Percentiles rank a stretch among this genome's conserved stretches.
These are phyloP conservation scores for Zygosaccharomyces kombuchaensis DNA, from an alignment of 805 yeast species.

Conservation along the genomic window DNA sequence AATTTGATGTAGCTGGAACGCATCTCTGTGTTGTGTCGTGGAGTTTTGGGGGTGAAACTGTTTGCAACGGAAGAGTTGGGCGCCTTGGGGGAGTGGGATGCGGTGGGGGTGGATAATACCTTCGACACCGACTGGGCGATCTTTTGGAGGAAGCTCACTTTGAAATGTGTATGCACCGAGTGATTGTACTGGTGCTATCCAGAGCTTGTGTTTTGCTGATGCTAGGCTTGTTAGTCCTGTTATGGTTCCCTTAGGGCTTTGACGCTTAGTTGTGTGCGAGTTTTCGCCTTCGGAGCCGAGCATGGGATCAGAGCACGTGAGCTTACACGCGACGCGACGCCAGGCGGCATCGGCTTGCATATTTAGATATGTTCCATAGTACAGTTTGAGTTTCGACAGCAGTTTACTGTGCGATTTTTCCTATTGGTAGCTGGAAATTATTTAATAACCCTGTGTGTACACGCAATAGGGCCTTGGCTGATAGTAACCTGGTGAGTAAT, in stretches of 20 bases:
- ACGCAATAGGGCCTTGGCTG: too few relatives aligned
- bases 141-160: conserved; percentile 15
- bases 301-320: not conserved
- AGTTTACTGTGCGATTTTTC: too few relatives aligned
- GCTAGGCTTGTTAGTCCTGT: not conserved
- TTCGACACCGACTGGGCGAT: conserved; percentile 15
- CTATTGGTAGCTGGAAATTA: too few relatives aligned
- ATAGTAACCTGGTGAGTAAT: too few relatives aligned
- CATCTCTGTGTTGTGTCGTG: conserved; percentile 21
- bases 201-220: not conserved
- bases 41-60: not conserved
- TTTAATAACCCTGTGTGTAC: too few relatives aligned
- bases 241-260: not conserved
- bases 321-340: not conserved
- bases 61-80: conserved; percentile 5
- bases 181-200: not conserved
- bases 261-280: not conserved
- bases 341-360: too few relatives aligned
- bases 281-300: conserved; percentile 6
- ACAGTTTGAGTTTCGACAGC: too few relatives aligned
- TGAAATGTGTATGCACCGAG: conserved; percentile 6
- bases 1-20: conserved; percentile 29
- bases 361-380: too few relatives aligned
- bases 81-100: conserved; percentile 6
- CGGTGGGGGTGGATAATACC: conserved; percentile 14